Base-by-base conservation (phyloP, 768 basidiomycete genomes). In the Termitomyces sp. region DNA sequence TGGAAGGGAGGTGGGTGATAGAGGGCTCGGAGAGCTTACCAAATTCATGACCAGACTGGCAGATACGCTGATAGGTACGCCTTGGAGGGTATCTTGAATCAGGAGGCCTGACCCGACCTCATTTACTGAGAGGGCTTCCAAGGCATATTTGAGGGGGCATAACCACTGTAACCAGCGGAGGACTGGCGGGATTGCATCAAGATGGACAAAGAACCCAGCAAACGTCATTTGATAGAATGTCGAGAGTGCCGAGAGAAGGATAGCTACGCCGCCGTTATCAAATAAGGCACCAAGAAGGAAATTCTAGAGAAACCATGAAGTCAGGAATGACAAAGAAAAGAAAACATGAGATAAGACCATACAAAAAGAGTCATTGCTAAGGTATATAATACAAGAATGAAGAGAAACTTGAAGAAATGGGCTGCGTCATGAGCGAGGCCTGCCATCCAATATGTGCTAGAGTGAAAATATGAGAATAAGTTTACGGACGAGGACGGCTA, bases 111-210 rank as follows among this genome's bases (percentile, higher is more conserved):
- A 88, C 39, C 84, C 84, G 16, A 98, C 92, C 68, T 98, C 95
- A 66, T 98, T 98, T 37, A 97, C 89, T 12, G 87, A 78, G 16
- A 97, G 75, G 5, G 95, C 95, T 66, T 93, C 91, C n/a, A 91
- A 75, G 25, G 79, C 76, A 67, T 84, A 92, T 69, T 93, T 93
- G 46, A 94, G 78, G 39, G 91, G 89, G 53, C 88, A 89, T 56
- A 95, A 63, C 88, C 92, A 98, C 66, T 95, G 88, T 52, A 98
- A 75, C 95, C 95, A 98, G 16, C 95, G 81, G 1, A 98, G 79
- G 2, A 95, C 92, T 2, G 91, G 89, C 3, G 95, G 94, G 57
- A 98, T 96, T 57, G 80, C 76, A 59, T 74, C 71, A 55, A 96
- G 78, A 67, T 96, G 91, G 52, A 96, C 91, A 68, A 97, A 97